Evolutionary conservation across 768 basidiomycete species (phyloP), one percentile per base, ranked within the genome.

Genomic region (Hypholoma sublateritium): DNA sequence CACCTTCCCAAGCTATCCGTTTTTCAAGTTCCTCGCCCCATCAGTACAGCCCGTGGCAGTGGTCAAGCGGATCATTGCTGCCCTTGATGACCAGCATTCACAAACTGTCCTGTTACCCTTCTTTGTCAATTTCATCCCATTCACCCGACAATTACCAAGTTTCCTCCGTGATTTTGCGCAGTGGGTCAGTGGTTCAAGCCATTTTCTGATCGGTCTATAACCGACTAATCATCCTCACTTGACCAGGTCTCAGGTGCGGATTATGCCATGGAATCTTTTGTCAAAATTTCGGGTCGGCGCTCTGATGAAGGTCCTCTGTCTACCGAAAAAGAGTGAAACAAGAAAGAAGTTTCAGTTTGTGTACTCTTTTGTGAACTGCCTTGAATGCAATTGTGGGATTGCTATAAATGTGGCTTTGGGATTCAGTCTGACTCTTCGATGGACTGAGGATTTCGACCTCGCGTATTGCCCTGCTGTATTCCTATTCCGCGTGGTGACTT

Each of bases 41-140:
- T 82, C 86, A 25, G 65, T 95, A 17, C 78, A 81, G 47, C 89
- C 94, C 0, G 79, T 93, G 46, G 75, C 81, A 4, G 78, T 96
- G 9, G 91, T 91, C 53, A 94, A 95, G 70, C 77, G 77, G 32
- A 85, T 98, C 66, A 91, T 98, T 55, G 73, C 83, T 32, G 90
- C 90, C 1, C 69, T 97, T 51, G 91, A 97, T 69, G 84, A 85
- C 47, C 87, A 89, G 59, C 86, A 95, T 63, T 89, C 88, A 13
- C 80, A 82, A 57, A 81, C 77, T 17, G 81, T 95, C 57, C 72
- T 83, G 61, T 63, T 92, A 60, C 94, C 94, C 14, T 88, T 91
- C 70, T 92, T 85, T 62, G 77, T 78, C 13, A 75, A 90, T 65
- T 80, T 86, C 25, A 72, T 79, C 35, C 84, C 86, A 42, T 76